Base-by-base conservation (phyloP, 345 rosid genomes). In the Brassica cretica region DNA sequence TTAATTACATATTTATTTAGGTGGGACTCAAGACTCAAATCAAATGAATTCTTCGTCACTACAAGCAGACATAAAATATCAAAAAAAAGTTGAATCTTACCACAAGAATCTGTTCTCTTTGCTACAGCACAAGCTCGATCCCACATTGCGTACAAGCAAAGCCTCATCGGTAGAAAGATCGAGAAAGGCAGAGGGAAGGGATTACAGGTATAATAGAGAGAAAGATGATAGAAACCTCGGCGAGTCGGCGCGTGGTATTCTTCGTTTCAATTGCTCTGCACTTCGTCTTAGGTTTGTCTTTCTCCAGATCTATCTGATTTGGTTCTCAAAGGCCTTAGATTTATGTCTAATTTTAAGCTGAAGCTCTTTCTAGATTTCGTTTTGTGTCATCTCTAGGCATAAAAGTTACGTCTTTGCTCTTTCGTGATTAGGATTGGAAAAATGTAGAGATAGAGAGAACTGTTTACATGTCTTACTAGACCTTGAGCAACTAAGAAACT, bases 241-340 rank as follows among this genome's bases (percentile, higher is more conserved):
- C 68, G 56, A 68, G 64, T 71, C 78, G 73, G 51, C 65, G 39
- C 65, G 30, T 75, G 11, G 25, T 87, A 4, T 68, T 89, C 29
- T 73, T 84, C 77, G 82, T 83, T 70, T 83, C 84, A 18, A 51
- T 89, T 81, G 76, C 19, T 80, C 82, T 85, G 2, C 93, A 84
- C 64, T 82, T 83, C 65, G 15, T 88, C 72, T 58, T 87, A 84
- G 97, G 97, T 89, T 80, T 65, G 78, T 79, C 53, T 66, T 72
- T n/a, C 71, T 62, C 64, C 76, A 76, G 85, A 86, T 84, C 84
- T 72, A 59, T 75, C 37, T 55, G 8, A 80, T 76, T 66, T 30
- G 33, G 0, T 7, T 37, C 61, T 25, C 59, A 1, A 19, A 19
- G 1, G 37, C 2, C 55, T 15, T 27, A 46, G 64, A 60, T 68